Conservation (phyloP, 2,329 filamentous ascomycete genomes). For the Xylariaceae sp. region DNA sequence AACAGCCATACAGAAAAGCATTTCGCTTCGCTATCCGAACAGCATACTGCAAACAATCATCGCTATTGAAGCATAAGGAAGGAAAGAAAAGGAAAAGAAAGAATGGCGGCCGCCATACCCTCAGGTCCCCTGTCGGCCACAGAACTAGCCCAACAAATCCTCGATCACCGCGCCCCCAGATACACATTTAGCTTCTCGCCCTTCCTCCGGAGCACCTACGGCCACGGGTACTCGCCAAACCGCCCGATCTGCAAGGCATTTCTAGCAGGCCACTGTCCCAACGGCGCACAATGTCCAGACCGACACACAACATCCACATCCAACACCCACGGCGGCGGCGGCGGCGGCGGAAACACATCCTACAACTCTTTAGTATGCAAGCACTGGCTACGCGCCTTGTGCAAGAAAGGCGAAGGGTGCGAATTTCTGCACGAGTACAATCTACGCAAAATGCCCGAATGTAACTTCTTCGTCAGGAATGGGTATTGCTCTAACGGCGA, state of each 20-base stretch:
- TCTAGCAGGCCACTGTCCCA: conserved; percentile 83
- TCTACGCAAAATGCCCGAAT: conserved; percentile 96
- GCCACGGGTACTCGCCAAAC: conserved; percentile 81
- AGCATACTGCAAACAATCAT: too few relatives aligned
- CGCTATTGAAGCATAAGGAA: neutral
- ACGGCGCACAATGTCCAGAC: conserved; percentile 84
- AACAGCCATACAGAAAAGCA: too few relatives aligned
- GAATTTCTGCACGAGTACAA: conserved; percentile 99
- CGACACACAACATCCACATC: conserved; percentile 61
- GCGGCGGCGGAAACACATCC: conserved; percentile 50
- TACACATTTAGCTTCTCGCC: conserved; percentile 85
- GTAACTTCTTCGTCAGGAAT: conserved; percentile 92
- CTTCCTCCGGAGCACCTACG: conserved; percentile 82
- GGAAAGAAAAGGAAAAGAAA: neutral
- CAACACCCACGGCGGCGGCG: neutral
- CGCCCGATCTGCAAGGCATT: conserved; percentile 87
- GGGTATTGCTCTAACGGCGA: conserved; percentile 97
- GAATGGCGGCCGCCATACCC: conserved; percentile 34
- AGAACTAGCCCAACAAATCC: conserved; percentile 55
- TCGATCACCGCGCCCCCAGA: conserved; percentile 60
- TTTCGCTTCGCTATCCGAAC: too few relatives aligned
- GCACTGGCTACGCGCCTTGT: conserved; percentile 95
- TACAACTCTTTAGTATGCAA: conserved; percentile 93
- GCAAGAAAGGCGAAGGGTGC: conserved; percentile 96
- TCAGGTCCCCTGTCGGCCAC: conserved; percentile 36